Percentiles rank a stretch among this genome's conserved stretches.
These are phyloP conservation scores for Aspergillus panamensis DNA, from an alignment of 495 filamentous ascomycete genomes.

Conservation along the genomic window DNA sequence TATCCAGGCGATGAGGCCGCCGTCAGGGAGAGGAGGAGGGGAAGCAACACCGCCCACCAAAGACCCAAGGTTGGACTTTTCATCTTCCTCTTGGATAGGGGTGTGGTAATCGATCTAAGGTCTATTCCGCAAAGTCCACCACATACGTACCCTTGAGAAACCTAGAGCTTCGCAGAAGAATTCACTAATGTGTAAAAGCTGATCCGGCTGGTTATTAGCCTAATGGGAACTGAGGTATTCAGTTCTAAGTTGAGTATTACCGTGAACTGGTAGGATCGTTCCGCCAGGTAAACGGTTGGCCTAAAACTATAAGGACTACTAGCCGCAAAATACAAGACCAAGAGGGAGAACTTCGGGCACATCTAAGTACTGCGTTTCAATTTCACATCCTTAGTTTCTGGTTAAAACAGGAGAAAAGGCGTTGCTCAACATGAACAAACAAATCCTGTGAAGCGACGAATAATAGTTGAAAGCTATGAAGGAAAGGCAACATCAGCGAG, in stretches of 20 bases:
- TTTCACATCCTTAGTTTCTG: not conserved
- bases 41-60: not conserved
- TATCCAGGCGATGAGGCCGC: too few species aligned
- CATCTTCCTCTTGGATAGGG: not conserved
- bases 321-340: not conserved
- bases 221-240: not conserved
- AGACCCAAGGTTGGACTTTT: not conserved
- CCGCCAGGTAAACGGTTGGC: not conserved
- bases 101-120: not conserved
- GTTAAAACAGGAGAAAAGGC: not conserved
- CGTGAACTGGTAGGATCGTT: not conserved
- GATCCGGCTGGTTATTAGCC: not conserved
- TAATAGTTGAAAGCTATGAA: not conserved
- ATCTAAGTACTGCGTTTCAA: not conserved
- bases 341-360: not conserved
- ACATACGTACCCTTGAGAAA: not conserved
- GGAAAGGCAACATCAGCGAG: not conserved
- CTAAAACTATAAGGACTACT: not conserved
- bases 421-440: not conserved
- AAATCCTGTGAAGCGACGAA: not conserved
- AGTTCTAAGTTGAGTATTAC: not conserved
- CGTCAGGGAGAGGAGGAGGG: too few species aligned
- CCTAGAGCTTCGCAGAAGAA: not conserved
- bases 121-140: not conserved
- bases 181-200: not conserved